These are phyloP conservation scores for Orbilia blumenaviensis DNA, from an alignment of 2,329 filamentous ascomycete species.

Conservation along the genomic window DNA sequence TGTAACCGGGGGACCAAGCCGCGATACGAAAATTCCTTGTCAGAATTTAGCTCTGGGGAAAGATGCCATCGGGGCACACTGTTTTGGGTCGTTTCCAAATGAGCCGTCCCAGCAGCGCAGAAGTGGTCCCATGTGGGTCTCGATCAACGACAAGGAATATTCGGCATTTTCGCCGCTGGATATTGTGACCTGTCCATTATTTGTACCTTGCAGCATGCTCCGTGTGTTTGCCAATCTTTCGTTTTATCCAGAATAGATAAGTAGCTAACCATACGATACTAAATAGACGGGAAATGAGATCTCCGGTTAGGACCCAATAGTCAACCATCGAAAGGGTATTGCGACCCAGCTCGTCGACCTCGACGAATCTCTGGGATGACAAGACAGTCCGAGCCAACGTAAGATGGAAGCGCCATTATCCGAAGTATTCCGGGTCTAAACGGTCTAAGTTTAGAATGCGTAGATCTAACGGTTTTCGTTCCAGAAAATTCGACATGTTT, in stretches of 20 bases:
- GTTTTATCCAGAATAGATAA: slow-evolving; percentile 14
- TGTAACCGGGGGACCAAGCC: slow-evolving; percentile 11
- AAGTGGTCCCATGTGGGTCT: slow-evolving; percentile 40
- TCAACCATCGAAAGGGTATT: background rate
- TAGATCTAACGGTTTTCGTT: slow-evolving; percentile 25
- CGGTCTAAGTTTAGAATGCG: slow-evolving; percentile 39
- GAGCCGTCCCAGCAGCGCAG: slow-evolving; percentile 46
- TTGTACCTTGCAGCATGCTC: slow-evolving; percentile 29
- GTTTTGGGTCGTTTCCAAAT: slow-evolving; percentile 53
- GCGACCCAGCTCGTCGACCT: background rate
- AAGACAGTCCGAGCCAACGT: slow-evolving; percentile 11
- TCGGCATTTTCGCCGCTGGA: slow-evolving; percentile 33
- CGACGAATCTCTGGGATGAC: slow-evolving; percentile 1
- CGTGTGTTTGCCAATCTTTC: slow-evolving; percentile 2
- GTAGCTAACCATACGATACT: background rate
- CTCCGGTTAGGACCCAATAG: background rate
- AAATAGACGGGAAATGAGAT: background rate
- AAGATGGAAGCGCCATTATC: slow-evolving; percentile 29
- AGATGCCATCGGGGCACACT: slow-evolving; percentile 14
- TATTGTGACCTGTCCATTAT: slow-evolving; percentile 7
- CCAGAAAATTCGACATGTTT: slow-evolving; percentile 36
- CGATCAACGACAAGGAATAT: slow-evolving; percentile 43
- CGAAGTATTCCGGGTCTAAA: slow-evolving; percentile 31
- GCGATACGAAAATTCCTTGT: slow-evolving; percentile 37
- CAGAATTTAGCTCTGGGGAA: slow-evolving; percentile 39